Evolutionary conservation across 106 monocot species (phyloP).

Genomic region (Posidonia australis): DNA sequence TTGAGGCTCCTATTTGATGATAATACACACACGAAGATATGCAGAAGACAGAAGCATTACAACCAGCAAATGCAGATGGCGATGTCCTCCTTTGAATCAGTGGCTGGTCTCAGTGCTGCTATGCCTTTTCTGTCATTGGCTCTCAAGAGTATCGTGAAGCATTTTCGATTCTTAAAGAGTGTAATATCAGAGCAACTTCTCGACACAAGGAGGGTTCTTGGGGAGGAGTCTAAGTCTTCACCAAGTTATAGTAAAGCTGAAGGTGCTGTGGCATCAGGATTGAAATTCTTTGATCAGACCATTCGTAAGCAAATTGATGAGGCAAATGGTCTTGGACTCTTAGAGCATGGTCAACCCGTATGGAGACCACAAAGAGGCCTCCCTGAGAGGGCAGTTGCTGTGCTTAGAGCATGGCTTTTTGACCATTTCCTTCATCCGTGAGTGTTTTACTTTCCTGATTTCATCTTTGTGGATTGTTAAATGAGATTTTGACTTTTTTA

Average conservation of each 20-base stretch:
- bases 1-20: background rate
- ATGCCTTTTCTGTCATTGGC: conserved; percentile 56
- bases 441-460: conserved; percentile 8
- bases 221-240: background rate
- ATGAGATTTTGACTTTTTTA: no score
- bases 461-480: background rate
- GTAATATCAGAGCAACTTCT: conserved; percentile 25
- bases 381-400: conserved; percentile 70
- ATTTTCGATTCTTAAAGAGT: conserved; percentile 49
- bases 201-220: background rate
- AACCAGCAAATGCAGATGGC: conserved; percentile 20
- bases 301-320: background rate
- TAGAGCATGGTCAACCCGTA: conserved; percentile 20
- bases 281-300: conserved; percentile 5
- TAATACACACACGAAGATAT: conserved; percentile 4
- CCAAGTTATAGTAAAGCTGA: background rate
- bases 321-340: background rate
- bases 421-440: conserved; percentile 94
- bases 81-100: conserved; percentile 64
- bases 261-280: background rate
- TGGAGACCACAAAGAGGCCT: conserved; percentile 90
- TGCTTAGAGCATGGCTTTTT: conserved; percentile 84
- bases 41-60: conserved; percentile 16
- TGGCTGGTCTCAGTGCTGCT: conserved; percentile 57
- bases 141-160: conserved; percentile 48